Conservation (phyloP, 768 basidiomycete genomes). For the Russula sp. region DNA sequence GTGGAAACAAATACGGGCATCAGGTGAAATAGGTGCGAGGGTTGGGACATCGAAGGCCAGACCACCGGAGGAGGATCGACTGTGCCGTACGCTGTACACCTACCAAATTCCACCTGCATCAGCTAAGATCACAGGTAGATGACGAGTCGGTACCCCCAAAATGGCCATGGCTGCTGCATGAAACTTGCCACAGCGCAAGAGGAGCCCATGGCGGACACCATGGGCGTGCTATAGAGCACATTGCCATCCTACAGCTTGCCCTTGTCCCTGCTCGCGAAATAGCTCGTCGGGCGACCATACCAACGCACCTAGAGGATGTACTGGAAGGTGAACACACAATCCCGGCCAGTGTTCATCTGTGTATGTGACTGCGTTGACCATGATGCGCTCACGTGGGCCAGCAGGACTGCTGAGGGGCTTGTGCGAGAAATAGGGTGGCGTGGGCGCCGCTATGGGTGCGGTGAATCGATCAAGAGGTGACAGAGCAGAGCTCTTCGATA, state of each 20-base stretch:
- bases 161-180: no score
- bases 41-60: no score
- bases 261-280: conserved; percentile 25
- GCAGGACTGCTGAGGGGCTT: conserved; percentile 8
- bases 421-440: conserved; percentile 18
- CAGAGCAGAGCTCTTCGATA: conserved; percentile 41
- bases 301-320: conserved; percentile 36
- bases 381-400: conserved; percentile 46
- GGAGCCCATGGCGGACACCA: conserved; percentile 44
- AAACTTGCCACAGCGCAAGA: no score
- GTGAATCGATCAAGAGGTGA: conserved; percentile 15
- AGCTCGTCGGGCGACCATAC: conserved; percentile 32
- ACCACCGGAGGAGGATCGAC: no score
- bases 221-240: conserved; percentile 55
- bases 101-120: no score
- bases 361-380: conserved; percentile 46
- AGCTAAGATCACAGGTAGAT: no score
- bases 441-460: conserved; percentile 23
- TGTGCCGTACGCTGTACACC: no score
- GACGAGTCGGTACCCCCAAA: no score
- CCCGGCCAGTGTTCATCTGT: conserved; percentile 51
- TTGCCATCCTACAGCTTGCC: conserved; percentile 41
- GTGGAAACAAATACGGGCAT: no score
- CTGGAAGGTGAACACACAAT: conserved; percentile 42
- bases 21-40: no score